phyloP scores from a whole-genome alignment of 192 early-diverging fungal species.

The Coemansia sp. region DNA sequence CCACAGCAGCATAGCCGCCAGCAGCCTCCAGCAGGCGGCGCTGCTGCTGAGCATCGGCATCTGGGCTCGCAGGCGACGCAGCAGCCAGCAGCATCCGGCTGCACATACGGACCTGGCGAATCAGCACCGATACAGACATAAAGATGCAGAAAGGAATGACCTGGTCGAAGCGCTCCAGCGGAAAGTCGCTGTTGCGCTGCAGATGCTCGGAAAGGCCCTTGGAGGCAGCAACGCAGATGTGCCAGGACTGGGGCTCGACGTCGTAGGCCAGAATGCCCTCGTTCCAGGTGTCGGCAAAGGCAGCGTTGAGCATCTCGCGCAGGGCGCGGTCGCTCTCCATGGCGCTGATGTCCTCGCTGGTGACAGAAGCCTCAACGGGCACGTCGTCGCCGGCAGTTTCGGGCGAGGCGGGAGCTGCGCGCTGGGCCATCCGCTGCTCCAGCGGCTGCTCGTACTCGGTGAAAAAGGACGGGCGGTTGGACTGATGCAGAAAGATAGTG shows the following conservation, averaged over 20 bases:
- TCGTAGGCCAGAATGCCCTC: slow-evolving; percentile 48
- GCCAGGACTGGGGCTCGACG: slow-evolving; percentile 37
- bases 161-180: slow-evolving; percentile 51
- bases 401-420: slow-evolving; percentile 1
- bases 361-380: slow-evolving; percentile 1
- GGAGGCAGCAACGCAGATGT: slow-evolving; percentile 24
- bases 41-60: background rate
- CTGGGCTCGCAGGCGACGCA: background rate
- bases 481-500: slow-evolving; percentile 46
- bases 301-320: slow-evolving; percentile 43
- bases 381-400: slow-evolving; percentile 4
- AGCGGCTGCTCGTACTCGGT: slow-evolving; percentile 53
- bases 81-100: slow-evolving; percentile 15
- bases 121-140: slow-evolving; percentile 48
- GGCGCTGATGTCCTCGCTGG: slow-evolving; percentile 10
- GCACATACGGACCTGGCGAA: slow-evolving; percentile 46
- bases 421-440: slow-evolving; percentile 13
- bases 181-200: slow-evolving; percentile 44
- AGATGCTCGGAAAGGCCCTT: slow-evolving; percentile 42
- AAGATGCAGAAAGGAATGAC: slow-evolving; percentile 55
- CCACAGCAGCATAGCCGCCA: slow-evolving; percentile 10
- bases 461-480: slow-evolving; percentile 51
- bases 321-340: slow-evolving; percentile 34
- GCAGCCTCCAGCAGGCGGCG: slow-evolving; percentile 3
- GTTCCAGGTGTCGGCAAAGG: slow-evolving; percentile 51